Percentiles rank a stretch among this genome's conserved stretches.
Conservation (phyloP, 208 protist species). For the Leishmania martiniquensis region DNA sequence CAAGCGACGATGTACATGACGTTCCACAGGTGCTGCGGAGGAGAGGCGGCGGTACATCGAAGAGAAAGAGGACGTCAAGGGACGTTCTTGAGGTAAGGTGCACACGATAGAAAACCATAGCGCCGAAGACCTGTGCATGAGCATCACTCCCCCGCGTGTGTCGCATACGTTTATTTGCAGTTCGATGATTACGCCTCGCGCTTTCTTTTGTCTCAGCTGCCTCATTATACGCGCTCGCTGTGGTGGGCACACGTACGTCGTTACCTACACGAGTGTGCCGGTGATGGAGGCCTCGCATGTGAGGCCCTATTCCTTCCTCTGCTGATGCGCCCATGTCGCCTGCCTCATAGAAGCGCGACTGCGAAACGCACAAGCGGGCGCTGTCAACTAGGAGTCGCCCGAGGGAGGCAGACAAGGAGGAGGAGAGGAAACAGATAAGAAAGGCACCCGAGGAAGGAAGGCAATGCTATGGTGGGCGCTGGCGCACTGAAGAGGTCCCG, state of each 20-base stretch:
- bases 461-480: background rate
- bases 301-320: too few relatives aligned
- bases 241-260: too few relatives aligned
- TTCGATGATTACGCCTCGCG: too few relatives aligned
- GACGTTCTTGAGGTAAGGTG: background rate
- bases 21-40: background rate
- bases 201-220: too few relatives aligned
- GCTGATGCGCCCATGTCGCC: too few relatives aligned
- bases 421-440: background rate
- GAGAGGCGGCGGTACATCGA: background rate
- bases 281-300: too few relatives aligned
- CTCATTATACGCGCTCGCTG: background rate
- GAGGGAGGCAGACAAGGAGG: background rate
- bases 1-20: background rate
- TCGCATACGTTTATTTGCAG: too few relatives aligned
- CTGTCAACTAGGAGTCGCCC: too few relatives aligned
- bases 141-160: too few relatives aligned
- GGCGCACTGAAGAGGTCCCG: background rate
- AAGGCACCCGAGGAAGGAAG: background rate
- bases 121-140: too few relatives aligned
- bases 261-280: too few relatives aligned
- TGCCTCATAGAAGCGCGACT: background rate
- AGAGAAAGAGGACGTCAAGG: background rate
- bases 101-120: background rate
- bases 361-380: background rate